Percentiles rank a stretch among this genome's conserved stretches.
These are phyloP conservation scores for Phytophthora podocarpi DNA, from an alignment of 352 stramenopile genomes.

Conservation along the genomic window DNA sequence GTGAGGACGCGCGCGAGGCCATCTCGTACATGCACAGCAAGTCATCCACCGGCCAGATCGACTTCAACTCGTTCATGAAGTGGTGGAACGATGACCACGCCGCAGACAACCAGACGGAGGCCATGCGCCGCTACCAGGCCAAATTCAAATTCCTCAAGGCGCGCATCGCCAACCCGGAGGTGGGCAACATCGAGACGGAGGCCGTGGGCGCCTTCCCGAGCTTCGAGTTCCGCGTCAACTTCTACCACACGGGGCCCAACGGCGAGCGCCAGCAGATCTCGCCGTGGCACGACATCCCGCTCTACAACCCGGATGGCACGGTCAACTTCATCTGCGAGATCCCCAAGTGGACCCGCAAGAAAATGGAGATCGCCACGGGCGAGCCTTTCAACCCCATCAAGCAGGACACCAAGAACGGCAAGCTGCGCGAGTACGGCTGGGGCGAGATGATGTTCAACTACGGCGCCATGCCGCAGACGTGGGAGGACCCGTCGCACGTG, in stretches of 20 bases:
- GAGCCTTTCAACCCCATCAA: constrained; percentile 97
- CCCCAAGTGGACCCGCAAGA: constrained; percentile 97
- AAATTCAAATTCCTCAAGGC: constrained; percentile 93
- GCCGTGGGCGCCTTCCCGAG: constrained; percentile 82
- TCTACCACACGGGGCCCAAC: constrained; percentile 82
- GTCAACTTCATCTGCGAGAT: constrained; percentile 97
- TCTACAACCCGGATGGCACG: constrained; percentile 91
- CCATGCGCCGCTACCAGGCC: constrained; percentile 83
- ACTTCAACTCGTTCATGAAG: constrained; percentile 90
- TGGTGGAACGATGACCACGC: constrained; percentile 90
- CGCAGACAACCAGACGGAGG: constrained; percentile 67
- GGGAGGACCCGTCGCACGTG: constrained; percentile 96
- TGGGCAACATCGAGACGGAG: constrained; percentile 81
- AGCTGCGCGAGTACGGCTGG: constrained; percentile 95
- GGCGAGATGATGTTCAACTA: constrained; percentile 99
- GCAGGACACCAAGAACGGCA: constrained; percentile 99
- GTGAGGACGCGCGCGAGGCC: constrained; percentile 74
- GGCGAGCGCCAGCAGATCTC: constrained; percentile 90
- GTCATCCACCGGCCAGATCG: constrained; percentile 60
- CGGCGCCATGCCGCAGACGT: constrained; percentile 98
- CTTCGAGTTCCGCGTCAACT: constrained; percentile 91
- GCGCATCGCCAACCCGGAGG: constrained; percentile 82
- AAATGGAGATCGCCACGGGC: constrained; percentile 99
- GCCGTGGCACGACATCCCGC: constrained; percentile 98
- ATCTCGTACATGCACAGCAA: constrained; percentile 72